Evolutionary conservation across 2,329 filamentous ascomycete species (phyloP).

Genomic region (Fonsecaea multimorphosa): DNA sequence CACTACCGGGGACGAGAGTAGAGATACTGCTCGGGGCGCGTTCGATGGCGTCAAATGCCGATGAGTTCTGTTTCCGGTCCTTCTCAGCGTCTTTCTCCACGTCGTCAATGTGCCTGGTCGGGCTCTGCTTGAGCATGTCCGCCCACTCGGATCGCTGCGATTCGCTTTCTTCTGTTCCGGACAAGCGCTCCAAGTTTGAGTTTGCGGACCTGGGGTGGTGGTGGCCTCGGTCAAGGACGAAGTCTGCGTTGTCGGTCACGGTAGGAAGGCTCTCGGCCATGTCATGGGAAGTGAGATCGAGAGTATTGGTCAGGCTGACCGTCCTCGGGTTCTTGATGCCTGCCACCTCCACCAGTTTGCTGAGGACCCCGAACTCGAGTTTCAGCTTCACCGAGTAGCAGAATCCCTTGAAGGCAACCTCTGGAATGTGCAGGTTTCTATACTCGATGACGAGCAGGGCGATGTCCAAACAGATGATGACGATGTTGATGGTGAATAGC

Average conservation of each 20-base stretch:
- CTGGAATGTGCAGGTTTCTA: constrained; percentile 52
- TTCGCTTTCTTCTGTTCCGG: neutral
- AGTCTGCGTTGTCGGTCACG: neutral
- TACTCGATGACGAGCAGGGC: constrained; percentile 53
- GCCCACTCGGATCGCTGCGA: constrained; percentile 24
- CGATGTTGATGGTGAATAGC: constrained; percentile 55
- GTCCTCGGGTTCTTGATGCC: constrained; percentile 12
- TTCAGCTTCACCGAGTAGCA: constrained; percentile 58
- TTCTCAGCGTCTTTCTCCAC: constrained; percentile 11
- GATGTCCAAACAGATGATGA: constrained; percentile 55
- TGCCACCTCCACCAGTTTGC: constrained; percentile 47
- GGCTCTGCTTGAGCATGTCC: constrained; percentile 18
- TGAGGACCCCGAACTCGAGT: constrained; percentile 57
- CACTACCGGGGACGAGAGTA: constrained; percentile 8
- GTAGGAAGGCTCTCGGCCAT: constrained; percentile 4
- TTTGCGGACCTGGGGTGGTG: neutral
- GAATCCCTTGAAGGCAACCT: constrained; percentile 54
- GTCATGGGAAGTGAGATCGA: constrained; percentile 5
- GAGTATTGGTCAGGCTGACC: constrained; percentile 5
- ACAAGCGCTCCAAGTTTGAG: neutral
- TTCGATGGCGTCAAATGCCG: neutral
- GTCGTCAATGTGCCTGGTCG: constrained; percentile 12
- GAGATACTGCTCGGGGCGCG: constrained; percentile 9
- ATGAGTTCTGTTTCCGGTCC: neutral
- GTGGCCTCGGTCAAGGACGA: constrained; percentile 7